Evolutionary conservation across 192 early-diverging fungal genomes (phyloP).

Genomic region (Funneliformis geosporum): DNA sequence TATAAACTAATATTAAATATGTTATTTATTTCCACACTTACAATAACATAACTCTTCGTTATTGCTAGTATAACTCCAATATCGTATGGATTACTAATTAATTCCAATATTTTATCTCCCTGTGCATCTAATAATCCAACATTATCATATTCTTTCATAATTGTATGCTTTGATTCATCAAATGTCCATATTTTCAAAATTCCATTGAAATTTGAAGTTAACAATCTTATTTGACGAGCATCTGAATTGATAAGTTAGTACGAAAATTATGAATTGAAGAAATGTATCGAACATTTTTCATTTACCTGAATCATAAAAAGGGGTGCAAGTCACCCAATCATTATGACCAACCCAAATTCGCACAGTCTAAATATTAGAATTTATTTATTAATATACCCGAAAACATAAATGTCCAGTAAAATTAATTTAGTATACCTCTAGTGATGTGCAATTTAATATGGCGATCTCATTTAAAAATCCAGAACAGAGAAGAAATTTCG

Average conservation of each 20-base stretch:
- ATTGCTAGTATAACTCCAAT: constrained; percentile 40
- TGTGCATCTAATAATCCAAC: constrained; percentile 20
- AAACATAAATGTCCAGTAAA: not conserved
- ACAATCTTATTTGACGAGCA: constrained; percentile 39
- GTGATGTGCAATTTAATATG: constrained; percentile 51
- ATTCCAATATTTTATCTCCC: constrained; percentile 33
- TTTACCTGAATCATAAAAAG: constrained; percentile 52
- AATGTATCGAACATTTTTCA: not conserved
- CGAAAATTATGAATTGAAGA: not conserved
- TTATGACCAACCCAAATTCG: constrained; percentile 60
- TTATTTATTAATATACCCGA: not conserved
- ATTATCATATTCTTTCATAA: constrained; percentile 46
- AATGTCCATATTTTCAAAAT: constrained; percentile 56
- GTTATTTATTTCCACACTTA: constrained; percentile 2
- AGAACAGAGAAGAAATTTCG: constrained; percentile 55
- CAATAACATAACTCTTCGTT: constrained; percentile 35
- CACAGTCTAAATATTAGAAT: constrained; percentile 40
- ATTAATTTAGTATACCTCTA: constrained; percentile 39
- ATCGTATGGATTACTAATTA: constrained; percentile 34
- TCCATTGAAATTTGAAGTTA: constrained; percentile 51
- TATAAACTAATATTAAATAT: not conserved
- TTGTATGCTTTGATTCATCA: constrained; percentile 44
- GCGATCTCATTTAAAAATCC: constrained; percentile 55
- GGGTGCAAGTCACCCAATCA: constrained; percentile 57
- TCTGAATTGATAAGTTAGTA: constrained; percentile 33